These are phyloP conservation scores for Drechslerella dactyloides DNA, from an alignment of 2,329 filamentous ascomycete species.

Conservation along the genomic window DNA sequence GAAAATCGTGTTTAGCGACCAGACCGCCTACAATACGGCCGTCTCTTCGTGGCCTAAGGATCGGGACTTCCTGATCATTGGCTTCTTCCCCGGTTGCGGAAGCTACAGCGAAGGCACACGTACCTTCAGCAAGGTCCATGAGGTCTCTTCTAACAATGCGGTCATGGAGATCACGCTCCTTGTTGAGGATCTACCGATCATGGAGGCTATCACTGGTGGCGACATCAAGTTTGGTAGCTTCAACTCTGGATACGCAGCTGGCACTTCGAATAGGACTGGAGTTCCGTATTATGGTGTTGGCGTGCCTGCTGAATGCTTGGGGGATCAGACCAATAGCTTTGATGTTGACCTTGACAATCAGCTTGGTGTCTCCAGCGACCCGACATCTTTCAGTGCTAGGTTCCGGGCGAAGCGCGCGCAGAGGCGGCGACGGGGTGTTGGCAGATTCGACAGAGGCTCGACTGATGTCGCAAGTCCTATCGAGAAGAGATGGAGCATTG, in stretches of 20 bases:
- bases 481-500: slow-evolving; percentile 43
- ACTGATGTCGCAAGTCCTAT: slow-evolving; percentile 5
- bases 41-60: slow-evolving; percentile 27
- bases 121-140: slow-evolving; percentile 40
- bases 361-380: slow-evolving; percentile 13
- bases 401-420: slow-evolving; percentile 22
- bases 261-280: slow-evolving; percentile 8
- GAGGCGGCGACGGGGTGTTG: slow-evolving; percentile 23
- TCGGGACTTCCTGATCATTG: slow-evolving; percentile 33
- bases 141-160: not conserved
- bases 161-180: slow-evolving; percentile 21
- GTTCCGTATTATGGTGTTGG: slow-evolving; percentile 35
- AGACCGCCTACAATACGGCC: slow-evolving; percentile 27
- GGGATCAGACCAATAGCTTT: slow-evolving; percentile 31
- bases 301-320: slow-evolving; percentile 34
- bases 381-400: slow-evolving; percentile 14
- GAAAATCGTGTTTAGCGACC: slow-evolving; percentile 39
- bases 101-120: slow-evolving; percentile 18
- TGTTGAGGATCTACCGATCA: slow-evolving; percentile 21
- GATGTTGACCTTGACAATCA: slow-evolving; percentile 30
- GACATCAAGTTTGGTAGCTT: slow-evolving; percentile 47
- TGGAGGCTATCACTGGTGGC: slow-evolving; percentile 35
- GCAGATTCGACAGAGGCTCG: slow-evolving; percentile 17
- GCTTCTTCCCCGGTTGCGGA: slow-evolving; percentile 33
- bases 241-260: slow-evolving; percentile 10